A percentile compares a stretch with the other conserved stretches of the same genome.
Evolutionary conservation across 2,329 filamentous ascomycete genomes (phyloP).

Genomic region (Metarhizium sp.): DNA sequence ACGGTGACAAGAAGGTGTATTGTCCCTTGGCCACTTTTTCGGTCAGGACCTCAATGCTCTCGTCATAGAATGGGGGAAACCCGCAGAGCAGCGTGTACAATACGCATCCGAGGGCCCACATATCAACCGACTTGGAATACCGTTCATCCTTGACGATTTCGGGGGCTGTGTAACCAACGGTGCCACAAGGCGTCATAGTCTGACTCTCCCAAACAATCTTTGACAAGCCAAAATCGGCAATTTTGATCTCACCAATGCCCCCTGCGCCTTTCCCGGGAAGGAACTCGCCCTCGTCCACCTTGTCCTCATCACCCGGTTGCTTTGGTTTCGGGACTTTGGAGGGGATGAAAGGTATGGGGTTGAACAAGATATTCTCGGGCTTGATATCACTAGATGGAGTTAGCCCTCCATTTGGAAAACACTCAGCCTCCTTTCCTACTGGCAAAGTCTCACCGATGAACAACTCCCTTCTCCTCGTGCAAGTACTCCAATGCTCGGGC

Average conservation of each 20-base stretch:
- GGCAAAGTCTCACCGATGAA: constrained; percentile 64
- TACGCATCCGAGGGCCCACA: constrained; percentile 97
- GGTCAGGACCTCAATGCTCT: constrained; percentile 92
- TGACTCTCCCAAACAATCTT: constrained; percentile 98
- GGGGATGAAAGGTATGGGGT: constrained; percentile 72
- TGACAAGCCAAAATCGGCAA: constrained; percentile 94
- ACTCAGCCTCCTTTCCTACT: constrained; percentile 20
- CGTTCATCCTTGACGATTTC: constrained; percentile 99
- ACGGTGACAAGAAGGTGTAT: constrained; percentile 95
- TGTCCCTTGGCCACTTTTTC: constrained; percentile 96
- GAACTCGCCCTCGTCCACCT: constrained; percentile 94
- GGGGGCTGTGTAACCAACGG: constrained; percentile 93
- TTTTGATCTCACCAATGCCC: constrained; percentile 91
- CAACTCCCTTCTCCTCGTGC: constrained; percentile 89
- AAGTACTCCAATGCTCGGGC: constrained; percentile 90
- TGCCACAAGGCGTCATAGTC: constrained; percentile 98
- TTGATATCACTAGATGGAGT: constrained; percentile 71
- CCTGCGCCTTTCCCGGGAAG: constrained; percentile 71
- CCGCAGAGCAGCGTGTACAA: constrained; percentile 94
- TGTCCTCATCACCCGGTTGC: constrained; percentile 88
- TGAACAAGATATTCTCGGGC: constrained; percentile 93
- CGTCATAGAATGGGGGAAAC: constrained; percentile 97
- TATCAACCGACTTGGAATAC: constrained; percentile 97
- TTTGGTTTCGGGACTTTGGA: constrained; percentile 72
- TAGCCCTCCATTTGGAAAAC: background rate